phyloP scores from a whole-genome alignment of 139 green algal genomes.

The Klebsormidium nitens region DNA sequence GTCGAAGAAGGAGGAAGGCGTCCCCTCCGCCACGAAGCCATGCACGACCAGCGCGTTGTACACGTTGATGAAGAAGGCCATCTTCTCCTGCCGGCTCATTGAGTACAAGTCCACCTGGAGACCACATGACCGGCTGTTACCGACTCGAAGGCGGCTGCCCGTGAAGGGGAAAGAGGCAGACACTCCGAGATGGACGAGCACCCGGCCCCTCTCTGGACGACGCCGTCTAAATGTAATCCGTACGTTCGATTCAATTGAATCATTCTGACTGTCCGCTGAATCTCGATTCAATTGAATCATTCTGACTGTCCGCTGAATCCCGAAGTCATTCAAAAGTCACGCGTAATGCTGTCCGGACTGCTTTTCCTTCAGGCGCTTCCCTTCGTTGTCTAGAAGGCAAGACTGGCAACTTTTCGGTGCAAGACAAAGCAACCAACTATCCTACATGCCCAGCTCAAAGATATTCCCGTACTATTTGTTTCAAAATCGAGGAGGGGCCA shows the following conservation, averaged over 20 bases:
- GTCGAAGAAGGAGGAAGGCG: slow-evolving; percentile 14
- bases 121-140: neutral
- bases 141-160: no score
- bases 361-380: no score
- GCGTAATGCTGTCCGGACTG: no score
- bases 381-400: no score
- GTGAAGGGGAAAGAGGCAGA: neutral
- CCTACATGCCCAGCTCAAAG: no score
- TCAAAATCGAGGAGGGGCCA: no score
- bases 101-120: slow-evolving; percentile 42
- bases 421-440: no score
- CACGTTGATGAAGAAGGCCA: slow-evolving; percentile 87
- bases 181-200: neutral
- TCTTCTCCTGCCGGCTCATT: slow-evolving; percentile 56
- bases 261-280: neutral
- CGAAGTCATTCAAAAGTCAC: neutral
- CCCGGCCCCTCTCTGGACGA: neutral
- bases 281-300: neutral
- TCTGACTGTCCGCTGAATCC: neutral
- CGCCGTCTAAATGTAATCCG: neutral
- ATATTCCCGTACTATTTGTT: no score
- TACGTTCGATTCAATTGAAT: neutral
- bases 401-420: no score
- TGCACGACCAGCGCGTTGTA: slow-evolving; percentile 92
- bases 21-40: slow-evolving; percentile 44